These are phyloP conservation scores for Bretschneidera sinensis DNA, from an alignment of 345 rosid species.

Conservation along the genomic window DNA sequence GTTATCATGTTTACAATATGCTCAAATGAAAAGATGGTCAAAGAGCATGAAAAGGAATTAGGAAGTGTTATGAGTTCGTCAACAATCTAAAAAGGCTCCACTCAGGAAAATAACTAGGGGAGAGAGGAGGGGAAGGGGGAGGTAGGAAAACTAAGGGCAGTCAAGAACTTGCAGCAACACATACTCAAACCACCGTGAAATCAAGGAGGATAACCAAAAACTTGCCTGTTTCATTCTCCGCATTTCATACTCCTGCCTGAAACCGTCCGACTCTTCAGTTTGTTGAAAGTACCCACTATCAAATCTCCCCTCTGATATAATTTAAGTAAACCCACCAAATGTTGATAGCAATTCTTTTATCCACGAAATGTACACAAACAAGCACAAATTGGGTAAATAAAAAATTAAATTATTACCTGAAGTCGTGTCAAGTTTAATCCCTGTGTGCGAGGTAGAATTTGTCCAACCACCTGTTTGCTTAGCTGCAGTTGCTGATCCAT, in stretches of 20 bases:
- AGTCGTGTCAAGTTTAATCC: constrained; percentile 46
- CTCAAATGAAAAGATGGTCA: too few relatives aligned
- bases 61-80: too few relatives aligned
- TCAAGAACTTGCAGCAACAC: too few relatives aligned
- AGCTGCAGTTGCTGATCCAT: constrained; percentile 41
- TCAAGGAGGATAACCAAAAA: too few relatives aligned
- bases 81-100: background rate
- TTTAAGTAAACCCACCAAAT: background rate
- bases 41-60: too few relatives aligned
- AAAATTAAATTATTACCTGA: constrained; percentile 20
- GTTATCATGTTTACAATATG: too few relatives aligned
- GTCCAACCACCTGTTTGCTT: constrained; percentile 38
- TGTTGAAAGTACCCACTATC: constrained; percentile 53
- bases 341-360: background rate
- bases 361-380: background rate
- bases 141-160: too few relatives aligned
- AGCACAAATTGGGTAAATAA: background rate
- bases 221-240: constrained; percentile 50
- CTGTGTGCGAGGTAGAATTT: constrained; percentile 35
- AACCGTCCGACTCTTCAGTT: constrained; percentile 42
- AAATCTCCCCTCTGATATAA: constrained; percentile 33
- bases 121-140: background rate
- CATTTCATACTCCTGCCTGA: constrained; percentile 64
- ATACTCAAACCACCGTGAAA: too few relatives aligned
- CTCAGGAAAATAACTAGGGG: background rate